phyloP scores from a whole-genome alignment of 768 basidiomycete species.

The Boletus pseudopeckii region DNA sequence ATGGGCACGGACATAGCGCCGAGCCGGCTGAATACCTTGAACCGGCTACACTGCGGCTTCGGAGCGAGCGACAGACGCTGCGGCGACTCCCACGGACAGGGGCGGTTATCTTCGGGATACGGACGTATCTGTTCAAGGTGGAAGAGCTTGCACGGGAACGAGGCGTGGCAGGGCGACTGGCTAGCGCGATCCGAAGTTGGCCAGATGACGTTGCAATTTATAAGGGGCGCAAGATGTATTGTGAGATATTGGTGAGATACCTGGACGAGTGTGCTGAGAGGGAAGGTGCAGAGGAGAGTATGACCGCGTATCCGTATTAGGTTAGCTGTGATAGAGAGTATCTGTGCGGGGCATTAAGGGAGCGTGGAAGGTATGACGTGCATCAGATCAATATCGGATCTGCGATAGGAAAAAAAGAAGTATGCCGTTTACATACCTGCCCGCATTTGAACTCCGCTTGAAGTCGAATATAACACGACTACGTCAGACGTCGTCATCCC shows the following conservation, averaged over 20 bases:
- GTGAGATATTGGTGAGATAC: constrained; percentile 15
- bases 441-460: constrained; percentile 38
- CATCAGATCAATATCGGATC: constrained; percentile 34
- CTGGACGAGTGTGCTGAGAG: constrained; percentile 18
- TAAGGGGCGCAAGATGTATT: constrained; percentile 28
- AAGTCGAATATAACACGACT: constrained; percentile 43
- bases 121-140: constrained; percentile 59
- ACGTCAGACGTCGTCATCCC: constrained; percentile 43
- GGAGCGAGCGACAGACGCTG: constrained; percentile 66
- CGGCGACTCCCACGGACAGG: constrained; percentile 61
- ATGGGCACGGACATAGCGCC: constrained; percentile 29
- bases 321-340: background rate
- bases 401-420: constrained; percentile 29
- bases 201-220: constrained; percentile 49
- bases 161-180: constrained; percentile 60
- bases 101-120: constrained; percentile 65
- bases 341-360: constrained; percentile 19
- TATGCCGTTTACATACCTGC: background rate
- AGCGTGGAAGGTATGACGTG: constrained; percentile 31
- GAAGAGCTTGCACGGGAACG: constrained; percentile 49
- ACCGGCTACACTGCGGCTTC: constrained; percentile 48
- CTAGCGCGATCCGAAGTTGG: constrained; percentile 64
- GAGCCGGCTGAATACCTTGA: constrained; percentile 19
- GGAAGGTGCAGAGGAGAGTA: constrained; percentile 11
- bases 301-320: constrained; percentile 18